These are phyloP conservation scores for Glycine latifolia DNA, from an alignment of 306 rosid genomes.

Conservation along the genomic window DNA sequence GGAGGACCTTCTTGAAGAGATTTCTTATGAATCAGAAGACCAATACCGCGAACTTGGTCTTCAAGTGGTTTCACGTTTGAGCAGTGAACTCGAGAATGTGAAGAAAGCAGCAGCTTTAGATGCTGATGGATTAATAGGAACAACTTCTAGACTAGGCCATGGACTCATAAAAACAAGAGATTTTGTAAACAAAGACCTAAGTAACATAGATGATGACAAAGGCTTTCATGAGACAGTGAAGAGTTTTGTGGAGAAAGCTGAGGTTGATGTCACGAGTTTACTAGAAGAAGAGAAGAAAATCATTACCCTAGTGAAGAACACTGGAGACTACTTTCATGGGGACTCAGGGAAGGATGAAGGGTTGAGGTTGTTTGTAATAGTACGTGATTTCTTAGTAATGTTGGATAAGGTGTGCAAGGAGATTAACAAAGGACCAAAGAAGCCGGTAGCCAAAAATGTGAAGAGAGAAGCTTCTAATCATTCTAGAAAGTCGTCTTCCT, in stretches of 20 bases:
- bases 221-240: conserved; percentile 61
- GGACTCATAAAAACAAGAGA: conserved; percentile 66
- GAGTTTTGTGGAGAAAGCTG: conserved; percentile 77
- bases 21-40: conserved; percentile 63
- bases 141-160: conserved; percentile 76
- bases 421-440: conserved; percentile 50
- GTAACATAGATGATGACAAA: conserved; percentile 48
- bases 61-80: conserved; percentile 72
- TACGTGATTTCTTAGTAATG: conserved; percentile 87
- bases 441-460: conserved; percentile 19
- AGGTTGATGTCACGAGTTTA: conserved; percentile 60
- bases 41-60: conserved; percentile 74
- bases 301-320: conserved; percentile 80
- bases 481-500: conserved; percentile 47
- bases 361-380: conserved; percentile 72
- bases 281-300: conserved; percentile 84
- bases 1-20: conserved; percentile 64
- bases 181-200: conserved; percentile 63
- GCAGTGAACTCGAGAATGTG: conserved; percentile 79
- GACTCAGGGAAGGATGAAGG: conserved; percentile 91
- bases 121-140: conserved; percentile 79
- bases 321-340: conserved; percentile 97
- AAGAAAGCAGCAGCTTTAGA: conserved; percentile 85
- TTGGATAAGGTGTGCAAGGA: conserved; percentile 86
- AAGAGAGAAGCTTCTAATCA: conserved; percentile 51